phyloP scores from a whole-genome alignment of 352 stramenopile genomes.

The Hyaloperonospora brassicae region DNA sequence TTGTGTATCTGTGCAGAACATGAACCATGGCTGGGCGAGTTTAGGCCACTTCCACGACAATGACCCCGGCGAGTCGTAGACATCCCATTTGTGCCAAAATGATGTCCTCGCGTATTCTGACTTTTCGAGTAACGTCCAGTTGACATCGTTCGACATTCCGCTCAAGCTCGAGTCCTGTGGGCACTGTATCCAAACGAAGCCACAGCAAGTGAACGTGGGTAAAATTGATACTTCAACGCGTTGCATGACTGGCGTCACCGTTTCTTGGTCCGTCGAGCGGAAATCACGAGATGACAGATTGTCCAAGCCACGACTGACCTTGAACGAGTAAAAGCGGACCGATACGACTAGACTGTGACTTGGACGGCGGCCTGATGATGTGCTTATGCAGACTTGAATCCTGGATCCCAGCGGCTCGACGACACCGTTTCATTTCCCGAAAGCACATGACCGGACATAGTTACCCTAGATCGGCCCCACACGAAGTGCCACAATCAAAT shows the following conservation, averaged over 20 bases:
- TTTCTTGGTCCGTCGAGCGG: not conserved
- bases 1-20: constrained; percentile 31
- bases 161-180: too few relatives aligned
- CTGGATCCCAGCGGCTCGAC: constrained; percentile 56
- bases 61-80: constrained; percentile 9
- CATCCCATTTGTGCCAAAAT: too few relatives aligned
- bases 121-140: too few relatives aligned
- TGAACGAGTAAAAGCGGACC: constrained; percentile 7
- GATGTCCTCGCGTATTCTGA: too few relatives aligned
- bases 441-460: not conserved
- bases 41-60: constrained; percentile 57
- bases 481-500: constrained; percentile 48
- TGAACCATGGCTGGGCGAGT: constrained; percentile 71
- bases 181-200: too few relatives aligned
- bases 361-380: constrained; percentile 23
- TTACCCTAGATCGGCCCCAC: constrained; percentile 12
- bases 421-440: constrained; percentile 29
- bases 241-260: not conserved
- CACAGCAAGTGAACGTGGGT: too few relatives aligned
- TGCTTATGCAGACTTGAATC: constrained; percentile 35
- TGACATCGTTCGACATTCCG: too few relatives aligned
- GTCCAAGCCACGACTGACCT: not conserved
- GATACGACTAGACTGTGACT: constrained; percentile 6
- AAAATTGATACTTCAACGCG: not conserved
- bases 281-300: constrained; percentile 8